Conservation (phyloP, 768 basidiomycete species). For the Aureoboletus auriporus region DNA sequence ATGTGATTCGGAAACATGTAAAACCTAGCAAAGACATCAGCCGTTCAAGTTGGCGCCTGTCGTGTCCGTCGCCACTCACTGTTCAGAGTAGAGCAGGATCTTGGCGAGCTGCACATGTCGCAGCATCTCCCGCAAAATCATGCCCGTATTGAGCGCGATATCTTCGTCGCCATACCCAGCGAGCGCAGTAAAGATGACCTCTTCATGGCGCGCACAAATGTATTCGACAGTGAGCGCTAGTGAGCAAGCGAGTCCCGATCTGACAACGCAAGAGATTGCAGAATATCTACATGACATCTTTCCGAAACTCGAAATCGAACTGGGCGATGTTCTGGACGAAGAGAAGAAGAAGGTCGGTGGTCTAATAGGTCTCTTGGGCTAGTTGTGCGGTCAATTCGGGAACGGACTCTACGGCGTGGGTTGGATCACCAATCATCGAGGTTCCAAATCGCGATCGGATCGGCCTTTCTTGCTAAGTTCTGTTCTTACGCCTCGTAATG, state of each 20-base stretch:
- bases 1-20: conserved; percentile 97
- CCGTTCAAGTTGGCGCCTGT: too few species aligned
- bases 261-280: conserved; percentile 88
- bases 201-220: conserved; percentile 69
- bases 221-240: conserved; percentile 99
- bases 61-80: conserved; percentile 26
- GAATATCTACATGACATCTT: conserved; percentile 82
- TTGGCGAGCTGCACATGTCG: conserved; percentile 88
- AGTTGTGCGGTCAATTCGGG: conserved; percentile 92
- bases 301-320: conserved; percentile 95
- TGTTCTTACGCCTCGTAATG: too few species aligned
- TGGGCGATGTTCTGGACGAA: conserved; percentile 79
- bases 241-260: conserved; percentile 88
- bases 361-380: conserved; percentile 94
- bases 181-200: conserved; percentile 78
- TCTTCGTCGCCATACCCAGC: conserved; percentile 96
- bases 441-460: too few species aligned
- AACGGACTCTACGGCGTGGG: conserved; percentile 51
- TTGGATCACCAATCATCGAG: too few species aligned
- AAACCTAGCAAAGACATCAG: conserved; percentile 51
- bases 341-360: conserved; percentile 77
- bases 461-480: too few species aligned
- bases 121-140: conserved; percentile 97
- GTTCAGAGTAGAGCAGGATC: conserved; percentile 87
- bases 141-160: conserved; percentile 93